Base-by-base conservation (phyloP, 2,329 filamentous ascomycete genomes). In the Trichoderma gracile region DNA sequence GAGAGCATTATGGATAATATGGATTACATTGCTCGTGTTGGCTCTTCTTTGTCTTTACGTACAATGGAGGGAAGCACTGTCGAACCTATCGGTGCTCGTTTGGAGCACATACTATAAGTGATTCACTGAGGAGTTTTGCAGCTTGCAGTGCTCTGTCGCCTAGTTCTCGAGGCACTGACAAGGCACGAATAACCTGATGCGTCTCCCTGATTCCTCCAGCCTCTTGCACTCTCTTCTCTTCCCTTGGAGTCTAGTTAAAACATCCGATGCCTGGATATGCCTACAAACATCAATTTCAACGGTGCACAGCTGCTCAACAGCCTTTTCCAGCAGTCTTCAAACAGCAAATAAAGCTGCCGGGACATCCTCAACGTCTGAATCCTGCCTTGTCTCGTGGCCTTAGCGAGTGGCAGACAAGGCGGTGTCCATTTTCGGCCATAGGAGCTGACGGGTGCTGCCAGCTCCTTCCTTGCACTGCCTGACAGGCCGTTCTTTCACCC, bases 361-460 rank as follows among this genome's bases (percentile, higher is more conserved):
- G 8, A 25, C 27, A 5, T 19, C 17, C 9, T 1, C 42, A 17
- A 38, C 47, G 40, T 54, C 30, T 63, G 46, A 64, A 59, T 70
- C 70, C 67, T 74, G 70, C 72, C 60, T 63, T 72, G 69, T 71
- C 58, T 63, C 53, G 61, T 55, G 66, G 65, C 61, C 65, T 67
- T 53, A 64, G 64, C 60, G 40, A 66, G 60, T 17, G 40, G 19
- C 40, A 42, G 40, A n/a, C 58, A 62, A 46, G 58, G 64, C 58
- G 64, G 59, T 63, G 60, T 45, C 59, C 53, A 47, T 67, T 72
- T 67, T 68, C 60, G 69, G 68, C 69, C 56, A 68, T 67, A 57
- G 63, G 61, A 45, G 50, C 59, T 59, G 61, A 66, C 66, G 67
- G 67, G 70, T 69, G 72, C 71, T 71, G 73, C 70, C 71, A 66